Evolutionary conservation across 1,284 basidiomycete species (phyloP).

Genomic region (Meripilus lineatus): DNA sequence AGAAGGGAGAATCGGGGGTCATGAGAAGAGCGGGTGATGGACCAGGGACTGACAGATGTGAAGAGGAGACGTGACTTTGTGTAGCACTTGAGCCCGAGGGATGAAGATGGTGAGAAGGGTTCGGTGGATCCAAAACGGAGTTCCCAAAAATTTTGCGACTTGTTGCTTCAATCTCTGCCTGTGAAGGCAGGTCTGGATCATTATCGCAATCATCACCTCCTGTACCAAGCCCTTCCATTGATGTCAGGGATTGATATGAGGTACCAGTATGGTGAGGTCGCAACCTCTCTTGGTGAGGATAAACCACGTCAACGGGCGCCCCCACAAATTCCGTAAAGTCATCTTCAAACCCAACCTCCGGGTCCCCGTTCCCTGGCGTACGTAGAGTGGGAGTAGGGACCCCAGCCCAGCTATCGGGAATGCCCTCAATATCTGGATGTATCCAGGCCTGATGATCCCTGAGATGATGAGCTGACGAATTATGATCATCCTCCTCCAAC

Average conservation of each 20-base stretch:
- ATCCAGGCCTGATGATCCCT: slow-evolving; percentile 20
- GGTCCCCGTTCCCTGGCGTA: slow-evolving; percentile 17
- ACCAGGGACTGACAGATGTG: not conserved
- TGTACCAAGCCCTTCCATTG: slow-evolving; percentile 23
- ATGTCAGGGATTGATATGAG: slow-evolving; percentile 44
- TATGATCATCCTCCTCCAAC: slow-evolving; percentile 46
- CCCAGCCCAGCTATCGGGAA: slow-evolving; percentile 17
- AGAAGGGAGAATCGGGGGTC: slow-evolving; percentile 3
- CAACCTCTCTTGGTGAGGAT: slow-evolving; percentile 17
- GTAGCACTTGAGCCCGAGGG: not conserved
- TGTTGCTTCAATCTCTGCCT: slow-evolving; percentile 47
- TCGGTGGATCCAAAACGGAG: slow-evolving; percentile 10
- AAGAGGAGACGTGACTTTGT: slow-evolving; percentile 3
- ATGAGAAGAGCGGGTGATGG: slow-evolving; percentile 2
- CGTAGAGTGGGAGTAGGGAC: slow-evolving; percentile 22
- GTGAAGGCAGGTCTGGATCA: slow-evolving; percentile 41
- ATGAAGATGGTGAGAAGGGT: slow-evolving; percentile 3
- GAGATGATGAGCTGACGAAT: slow-evolving; percentile 9
- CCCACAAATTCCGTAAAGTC: slow-evolving; percentile 71
- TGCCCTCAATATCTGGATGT: slow-evolving; percentile 11
- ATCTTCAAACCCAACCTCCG: slow-evolving; percentile 60
- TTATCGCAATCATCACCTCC: slow-evolving; percentile 24
- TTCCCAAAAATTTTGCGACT: slow-evolving; percentile 52
- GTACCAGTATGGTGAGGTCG: slow-evolving; percentile 30
- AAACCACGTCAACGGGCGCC: slow-evolving; percentile 22